Evolutionary conservation across 768 basidiomycete species (phyloP).

Genomic region (Cystoderma amianthinum): DNA sequence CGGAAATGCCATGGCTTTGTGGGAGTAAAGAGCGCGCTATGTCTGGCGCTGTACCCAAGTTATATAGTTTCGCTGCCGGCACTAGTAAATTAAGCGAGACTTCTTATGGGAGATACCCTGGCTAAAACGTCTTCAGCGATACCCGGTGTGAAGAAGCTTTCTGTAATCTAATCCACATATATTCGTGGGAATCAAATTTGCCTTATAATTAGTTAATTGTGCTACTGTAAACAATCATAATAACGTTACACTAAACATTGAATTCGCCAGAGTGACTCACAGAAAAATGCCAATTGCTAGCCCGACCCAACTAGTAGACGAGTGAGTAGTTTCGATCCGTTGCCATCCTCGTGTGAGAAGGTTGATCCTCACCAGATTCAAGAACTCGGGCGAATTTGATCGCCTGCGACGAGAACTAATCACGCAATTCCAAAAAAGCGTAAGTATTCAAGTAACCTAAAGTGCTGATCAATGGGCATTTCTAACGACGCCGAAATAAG

Average conservation of each 20-base stretch:
- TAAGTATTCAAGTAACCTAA: slow-evolving; percentile 24
- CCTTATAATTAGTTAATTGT: too few species aligned
- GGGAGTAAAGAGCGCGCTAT: slow-evolving; percentile 6
- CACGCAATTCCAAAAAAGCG: slow-evolving; percentile 53
- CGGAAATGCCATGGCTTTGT: slow-evolving; percentile 41
- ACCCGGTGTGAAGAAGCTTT: background rate
- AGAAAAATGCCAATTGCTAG: slow-evolving; percentile 47
- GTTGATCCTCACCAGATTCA: slow-evolving; percentile 47
- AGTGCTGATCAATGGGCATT: slow-evolving; percentile 1
- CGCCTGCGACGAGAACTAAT: slow-evolving; percentile 61
- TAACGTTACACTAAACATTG: too few species aligned
- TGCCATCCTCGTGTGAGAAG: background rate
- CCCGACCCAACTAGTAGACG: slow-evolving; percentile 58
- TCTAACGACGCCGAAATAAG: slow-evolving; percentile 25
- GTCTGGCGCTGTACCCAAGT: too few species aligned
- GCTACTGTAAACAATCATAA: too few species aligned
- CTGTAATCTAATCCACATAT: too few species aligned
- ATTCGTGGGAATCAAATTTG: too few species aligned
- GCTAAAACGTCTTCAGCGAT: background rate
- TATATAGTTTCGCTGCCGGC: background rate
- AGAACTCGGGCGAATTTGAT: slow-evolving; percentile 76
- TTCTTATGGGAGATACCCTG: background rate
- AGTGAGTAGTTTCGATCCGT: slow-evolving; percentile 28
- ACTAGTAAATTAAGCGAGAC: background rate
- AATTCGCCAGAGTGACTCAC: too few species aligned